Evolutionary conservation across 352 stramenopile genomes (phyloP).

Genomic region (Pythium brassicae): DNA sequence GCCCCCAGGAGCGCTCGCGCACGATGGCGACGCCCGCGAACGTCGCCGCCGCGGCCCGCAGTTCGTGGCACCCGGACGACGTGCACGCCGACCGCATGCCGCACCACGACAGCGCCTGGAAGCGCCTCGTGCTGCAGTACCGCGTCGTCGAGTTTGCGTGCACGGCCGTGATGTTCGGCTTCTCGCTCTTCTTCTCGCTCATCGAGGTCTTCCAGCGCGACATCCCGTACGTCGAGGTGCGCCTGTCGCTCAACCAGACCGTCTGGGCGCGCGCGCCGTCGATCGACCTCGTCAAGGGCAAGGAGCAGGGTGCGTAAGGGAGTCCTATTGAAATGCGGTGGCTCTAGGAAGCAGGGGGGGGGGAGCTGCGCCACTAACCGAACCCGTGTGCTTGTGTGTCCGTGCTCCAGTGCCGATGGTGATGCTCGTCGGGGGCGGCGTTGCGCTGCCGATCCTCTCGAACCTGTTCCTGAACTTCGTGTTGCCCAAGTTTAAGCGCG

Average conservation of each 20-base stretch:
- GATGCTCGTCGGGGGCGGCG: constrained; percentile 32
- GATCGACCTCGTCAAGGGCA: constrained; percentile 41
- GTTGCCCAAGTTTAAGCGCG: constrained; percentile 38
- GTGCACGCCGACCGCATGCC: constrained; percentile 5
- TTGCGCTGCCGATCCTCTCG: constrained; percentile 29
- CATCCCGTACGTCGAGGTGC: constrained; percentile 49
- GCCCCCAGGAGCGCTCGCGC: constrained; percentile 1
- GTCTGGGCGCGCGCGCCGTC: constrained; percentile 45
- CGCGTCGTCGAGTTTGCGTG: constrained; percentile 56
- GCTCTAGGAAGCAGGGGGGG: too few relatives aligned
- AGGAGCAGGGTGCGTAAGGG: constrained; percentile 22
- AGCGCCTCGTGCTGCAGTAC: constrained; percentile 26
- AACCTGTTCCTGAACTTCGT: constrained; percentile 60
- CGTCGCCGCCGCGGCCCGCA: not conserved
- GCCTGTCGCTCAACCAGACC: constrained; percentile 29
- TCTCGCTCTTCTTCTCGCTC: constrained; percentile 43
- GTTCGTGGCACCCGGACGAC: constrained; percentile 9
- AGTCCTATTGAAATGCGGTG: too few relatives aligned
- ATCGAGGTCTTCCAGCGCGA: constrained; percentile 53
- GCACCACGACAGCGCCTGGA: constrained; percentile 16
- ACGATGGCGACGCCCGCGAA: constrained; percentile 11
- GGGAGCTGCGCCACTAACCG: too few relatives aligned
- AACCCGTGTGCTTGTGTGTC: not conserved
- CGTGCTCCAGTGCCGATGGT: constrained; percentile 46
- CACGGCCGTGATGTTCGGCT: constrained; percentile 35